Conservation (phyloP, 139 green algal genomes). For the Chlorella sp. region DNA sequence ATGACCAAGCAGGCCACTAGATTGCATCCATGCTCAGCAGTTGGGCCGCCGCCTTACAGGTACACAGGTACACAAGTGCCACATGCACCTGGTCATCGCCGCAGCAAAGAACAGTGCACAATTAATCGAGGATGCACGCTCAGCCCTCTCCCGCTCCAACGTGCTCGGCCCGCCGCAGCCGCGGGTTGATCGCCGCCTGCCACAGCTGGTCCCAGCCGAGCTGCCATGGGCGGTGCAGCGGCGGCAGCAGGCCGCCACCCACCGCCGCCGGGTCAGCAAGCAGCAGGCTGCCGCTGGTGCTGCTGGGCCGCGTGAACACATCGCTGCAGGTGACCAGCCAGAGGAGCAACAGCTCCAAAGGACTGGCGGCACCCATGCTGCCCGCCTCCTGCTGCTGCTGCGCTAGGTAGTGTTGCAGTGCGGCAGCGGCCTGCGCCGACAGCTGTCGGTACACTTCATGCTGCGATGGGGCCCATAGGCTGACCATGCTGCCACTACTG, state of each 20-base stretch:
- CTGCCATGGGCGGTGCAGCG: constrained; percentile 8
- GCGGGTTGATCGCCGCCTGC: constrained; percentile 15
- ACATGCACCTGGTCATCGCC: no score
- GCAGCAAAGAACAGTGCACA: no score
- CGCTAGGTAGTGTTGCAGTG: constrained; percentile 47
- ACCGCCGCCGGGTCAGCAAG: neutral
- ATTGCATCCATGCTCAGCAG: no score
- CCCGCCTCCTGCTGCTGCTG: constrained; percentile 12
- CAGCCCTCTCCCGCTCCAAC: neutral
- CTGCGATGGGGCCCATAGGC: neutral
- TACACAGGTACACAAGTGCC: no score
- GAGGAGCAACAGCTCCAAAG: constrained; percentile 68
- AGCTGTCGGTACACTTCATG: constrained; percentile 64
- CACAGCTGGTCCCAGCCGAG: constrained; percentile 26
- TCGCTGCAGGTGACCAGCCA: constrained; percentile 67
- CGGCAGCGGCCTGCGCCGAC: constrained; percentile 41
- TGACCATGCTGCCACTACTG: neutral
- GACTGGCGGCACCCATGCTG: constrained; percentile 14
- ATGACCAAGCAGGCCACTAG: no score
- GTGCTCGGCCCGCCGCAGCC: neutral
- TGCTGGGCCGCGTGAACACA: constrained; percentile 60
- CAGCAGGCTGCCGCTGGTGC: constrained; percentile 54
- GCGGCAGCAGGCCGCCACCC: neutral
- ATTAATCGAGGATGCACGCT: no score
- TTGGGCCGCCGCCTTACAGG: no score